These are phyloP conservation scores for Candida freyschussii DNA, from an alignment of 1,139 yeast species.

Conservation along the genomic window DNA sequence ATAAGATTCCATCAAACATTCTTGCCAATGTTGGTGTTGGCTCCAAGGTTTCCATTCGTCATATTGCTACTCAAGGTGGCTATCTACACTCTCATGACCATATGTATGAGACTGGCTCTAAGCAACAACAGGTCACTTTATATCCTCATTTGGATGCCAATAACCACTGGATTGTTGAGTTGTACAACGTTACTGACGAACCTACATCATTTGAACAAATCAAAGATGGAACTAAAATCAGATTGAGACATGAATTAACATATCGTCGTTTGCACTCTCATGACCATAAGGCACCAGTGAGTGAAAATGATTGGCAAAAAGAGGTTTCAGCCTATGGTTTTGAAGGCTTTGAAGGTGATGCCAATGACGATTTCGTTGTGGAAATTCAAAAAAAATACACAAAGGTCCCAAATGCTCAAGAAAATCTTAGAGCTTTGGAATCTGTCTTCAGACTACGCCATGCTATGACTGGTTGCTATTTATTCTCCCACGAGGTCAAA, in stretches of 20 bases:
- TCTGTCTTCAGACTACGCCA: constrained; percentile 86
- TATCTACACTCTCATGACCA: constrained; percentile 91
- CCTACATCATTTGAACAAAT: constrained; percentile 55
- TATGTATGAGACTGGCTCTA: constrained; percentile 84
- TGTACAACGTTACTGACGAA: constrained; percentile 46
- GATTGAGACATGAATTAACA: constrained; percentile 67
- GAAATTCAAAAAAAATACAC: constrained; percentile 70
- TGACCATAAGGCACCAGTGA: constrained; percentile 90
- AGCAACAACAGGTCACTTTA: constrained; percentile 90
- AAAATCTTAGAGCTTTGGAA: constrained; percentile 68
- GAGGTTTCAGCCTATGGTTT: constrained; percentile 91
- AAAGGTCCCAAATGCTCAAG: constrained; percentile 52
- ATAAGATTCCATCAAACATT: constrained; percentile 62
- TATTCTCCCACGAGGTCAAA: constrained; percentile 81
- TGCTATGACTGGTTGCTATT: constrained; percentile 82
- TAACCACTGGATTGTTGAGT: constrained; percentile 80
- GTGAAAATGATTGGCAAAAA: constrained; percentile 93
- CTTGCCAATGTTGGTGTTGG: constrained; percentile 86
- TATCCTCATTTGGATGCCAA: constrained; percentile 90
- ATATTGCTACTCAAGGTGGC: constrained; percentile 85
- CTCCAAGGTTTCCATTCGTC: constrained; percentile 75
- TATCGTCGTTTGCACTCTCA: constrained; percentile 90
- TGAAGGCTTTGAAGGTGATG: constrained; percentile 89
- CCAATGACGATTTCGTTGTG: constrained; percentile 90
- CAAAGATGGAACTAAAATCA: constrained; percentile 71